Conservation (phyloP, 768 basidiomycete species). For the Suillus discolor region DNA sequence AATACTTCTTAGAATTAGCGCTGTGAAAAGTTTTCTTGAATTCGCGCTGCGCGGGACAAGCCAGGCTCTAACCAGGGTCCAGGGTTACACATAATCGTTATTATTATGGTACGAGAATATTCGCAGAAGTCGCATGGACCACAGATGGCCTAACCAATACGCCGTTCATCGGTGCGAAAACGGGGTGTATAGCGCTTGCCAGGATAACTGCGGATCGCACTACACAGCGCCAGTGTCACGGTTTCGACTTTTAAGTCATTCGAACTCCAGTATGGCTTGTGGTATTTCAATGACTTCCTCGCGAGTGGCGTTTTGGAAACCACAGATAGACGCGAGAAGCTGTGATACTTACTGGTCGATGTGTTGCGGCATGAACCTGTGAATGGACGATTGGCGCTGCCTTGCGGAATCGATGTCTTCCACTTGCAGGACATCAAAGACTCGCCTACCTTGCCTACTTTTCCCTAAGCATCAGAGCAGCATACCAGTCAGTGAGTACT, state of each 20-base stretch:
- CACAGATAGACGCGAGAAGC: no score
- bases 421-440: no score
- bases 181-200: not conserved
- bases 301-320: no score
- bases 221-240: not conserved
- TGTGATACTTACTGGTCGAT: no score
- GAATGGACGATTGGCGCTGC: no score
- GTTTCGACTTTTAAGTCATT: not conserved
- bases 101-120: not conserved
- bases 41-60: not conserved
- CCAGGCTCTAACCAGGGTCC: not conserved
- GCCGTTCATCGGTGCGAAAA: not conserved
- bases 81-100: not conserved
- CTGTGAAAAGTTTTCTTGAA: not conserved
- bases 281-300: no score
- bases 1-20: not conserved
- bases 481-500: no score
- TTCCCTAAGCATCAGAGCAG: no score
- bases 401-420: no score
- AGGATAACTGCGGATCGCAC: not conserved
- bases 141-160: not conserved
- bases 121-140: not conserved
- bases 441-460: no score
- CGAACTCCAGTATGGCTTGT: not conserved
- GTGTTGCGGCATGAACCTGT: no score